These are phyloP conservation scores for Kuraishia ogatae DNA, from an alignment of 805 yeast species.

Conservation along the genomic window DNA sequence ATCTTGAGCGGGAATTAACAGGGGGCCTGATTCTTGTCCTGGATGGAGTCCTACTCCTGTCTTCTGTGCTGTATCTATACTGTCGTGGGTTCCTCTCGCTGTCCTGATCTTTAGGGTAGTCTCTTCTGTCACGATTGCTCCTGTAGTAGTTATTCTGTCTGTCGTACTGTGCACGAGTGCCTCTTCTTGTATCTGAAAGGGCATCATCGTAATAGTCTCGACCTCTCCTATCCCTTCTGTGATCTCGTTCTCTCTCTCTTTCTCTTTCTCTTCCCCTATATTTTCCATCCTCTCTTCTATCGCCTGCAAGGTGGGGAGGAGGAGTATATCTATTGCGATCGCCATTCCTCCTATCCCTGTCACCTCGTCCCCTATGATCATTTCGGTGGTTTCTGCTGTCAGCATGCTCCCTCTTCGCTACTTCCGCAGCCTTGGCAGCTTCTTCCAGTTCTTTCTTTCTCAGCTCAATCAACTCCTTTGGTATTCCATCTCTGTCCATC, in stretches of 20 bases:
- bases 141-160: not conserved
- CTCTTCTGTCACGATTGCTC: not conserved
- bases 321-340: not conserved
- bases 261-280: not conserved
- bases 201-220: not conserved
- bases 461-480: slow-evolving; percentile 19
- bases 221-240: not conserved
- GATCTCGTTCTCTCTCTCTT: not conserved
- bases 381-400: not conserved
- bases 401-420: not conserved
- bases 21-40: not conserved
- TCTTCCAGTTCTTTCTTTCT: slow-evolving; percentile 1
- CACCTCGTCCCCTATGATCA: not conserved
- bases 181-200: not conserved
- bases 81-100: not conserved
- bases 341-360: not conserved
- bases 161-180: not conserved
- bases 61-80: not conserved
- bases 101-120: not conserved
- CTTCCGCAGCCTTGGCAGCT: not conserved
- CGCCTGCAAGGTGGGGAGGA: not conserved
- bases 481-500: slow-evolving; percentile 35
- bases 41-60: not conserved
- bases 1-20: not conserved
- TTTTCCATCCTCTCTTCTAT: not conserved